These are phyloP conservation scores for Lachnellula suecica DNA, from an alignment of 2,329 filamentous ascomycete species.

Conservation along the genomic window DNA sequence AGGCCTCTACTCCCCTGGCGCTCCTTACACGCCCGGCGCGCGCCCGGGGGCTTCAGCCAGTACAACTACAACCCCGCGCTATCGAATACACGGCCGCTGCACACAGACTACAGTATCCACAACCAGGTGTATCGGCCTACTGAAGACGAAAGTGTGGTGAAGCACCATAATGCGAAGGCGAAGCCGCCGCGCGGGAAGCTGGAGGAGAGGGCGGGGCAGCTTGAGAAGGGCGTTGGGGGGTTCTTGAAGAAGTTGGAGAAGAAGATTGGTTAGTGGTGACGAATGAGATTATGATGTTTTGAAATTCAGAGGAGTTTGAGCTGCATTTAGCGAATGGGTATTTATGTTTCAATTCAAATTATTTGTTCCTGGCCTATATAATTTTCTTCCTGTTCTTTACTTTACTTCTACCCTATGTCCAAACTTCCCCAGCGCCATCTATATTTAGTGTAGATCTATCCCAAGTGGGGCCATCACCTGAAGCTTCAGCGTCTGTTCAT, in stretches of 20 bases:
- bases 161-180: conserved; percentile 26
- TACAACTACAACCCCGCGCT: conserved; percentile 44
- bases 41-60: conserved; percentile 54
- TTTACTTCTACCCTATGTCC: not conserved
- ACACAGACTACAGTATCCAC: conserved; percentile 59
- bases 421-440: not conserved
- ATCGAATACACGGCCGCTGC: conserved; percentile 33
- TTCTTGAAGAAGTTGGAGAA: conserved; percentile 80
- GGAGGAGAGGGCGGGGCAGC: conserved; percentile 62
- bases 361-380: too few relatives aligned
- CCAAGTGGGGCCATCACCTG: not conserved
- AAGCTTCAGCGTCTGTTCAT: not conserved
- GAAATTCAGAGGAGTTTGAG: too few relatives aligned
- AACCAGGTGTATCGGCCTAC: conserved; percentile 70
- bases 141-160: conserved; percentile 52
- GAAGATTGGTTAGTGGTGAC: conserved; percentile 39
- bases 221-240: conserved; percentile 69
- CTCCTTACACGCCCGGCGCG: conserved; percentile 16
- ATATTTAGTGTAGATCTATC: too few relatives aligned
- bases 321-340: too few relatives aligned
- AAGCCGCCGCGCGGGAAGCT: conserved; percentile 53
- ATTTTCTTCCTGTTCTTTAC: too few relatives aligned
- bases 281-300: not conserved
- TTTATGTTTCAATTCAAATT: too few relatives aligned
- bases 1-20: conserved; percentile 20